A percentile compares a stretch with the other conserved stretches of the same genome.
These are phyloP conservation scores for Talaromyces sp. DNA, from an alignment of 2,329 filamentous ascomycete genomes.

Conservation along the genomic window DNA sequence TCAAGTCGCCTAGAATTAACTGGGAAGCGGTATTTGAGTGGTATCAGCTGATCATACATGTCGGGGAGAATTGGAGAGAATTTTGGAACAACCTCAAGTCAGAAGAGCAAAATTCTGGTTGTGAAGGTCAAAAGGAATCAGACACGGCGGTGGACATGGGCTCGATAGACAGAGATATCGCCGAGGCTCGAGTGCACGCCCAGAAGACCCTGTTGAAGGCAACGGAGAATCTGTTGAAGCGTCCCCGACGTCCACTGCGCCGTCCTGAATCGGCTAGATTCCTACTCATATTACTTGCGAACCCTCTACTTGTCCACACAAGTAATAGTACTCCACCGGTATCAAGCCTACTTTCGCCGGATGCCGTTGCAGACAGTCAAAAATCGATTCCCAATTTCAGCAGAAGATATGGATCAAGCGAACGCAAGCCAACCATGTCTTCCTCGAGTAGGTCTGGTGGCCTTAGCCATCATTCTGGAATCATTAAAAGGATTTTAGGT, in stretches of 20 bases:
- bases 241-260: slow-evolving; percentile 67
- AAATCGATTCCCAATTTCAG: slow-evolving; percentile 17
- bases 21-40: slow-evolving; percentile 70
- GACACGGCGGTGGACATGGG: slow-evolving; percentile 39
- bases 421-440: slow-evolving; percentile 23
- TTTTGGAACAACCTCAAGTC: slow-evolving; percentile 48
- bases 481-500: slow-evolving; percentile 81
- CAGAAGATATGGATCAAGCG: slow-evolving; percentile 19
- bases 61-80: slow-evolving; percentile 64
- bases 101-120: slow-evolving; percentile 34
- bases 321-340: slow-evolving; percentile 6
- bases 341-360: slow-evolving; percentile 16
- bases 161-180: slow-evolving; percentile 52
- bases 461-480: slow-evolving; percentile 71
- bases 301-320: slow-evolving; percentile 65
- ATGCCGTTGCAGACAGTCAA: not conserved
- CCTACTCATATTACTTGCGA: slow-evolving; percentile 72
- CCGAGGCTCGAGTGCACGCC: slow-evolving; percentile 65
- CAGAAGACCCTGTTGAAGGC: slow-evolving; percentile 71
- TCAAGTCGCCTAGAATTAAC: slow-evolving; percentile 66
- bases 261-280: slow-evolving; percentile 71
- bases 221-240: slow-evolving; percentile 73
- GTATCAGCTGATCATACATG: slow-evolving; percentile 68
- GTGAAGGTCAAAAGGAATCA: slow-evolving; percentile 18
- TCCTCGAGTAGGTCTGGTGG: slow-evolving; percentile 29